Conservation (phyloP, 106 monocot species). For the Agapanthus africanus region DNA sequence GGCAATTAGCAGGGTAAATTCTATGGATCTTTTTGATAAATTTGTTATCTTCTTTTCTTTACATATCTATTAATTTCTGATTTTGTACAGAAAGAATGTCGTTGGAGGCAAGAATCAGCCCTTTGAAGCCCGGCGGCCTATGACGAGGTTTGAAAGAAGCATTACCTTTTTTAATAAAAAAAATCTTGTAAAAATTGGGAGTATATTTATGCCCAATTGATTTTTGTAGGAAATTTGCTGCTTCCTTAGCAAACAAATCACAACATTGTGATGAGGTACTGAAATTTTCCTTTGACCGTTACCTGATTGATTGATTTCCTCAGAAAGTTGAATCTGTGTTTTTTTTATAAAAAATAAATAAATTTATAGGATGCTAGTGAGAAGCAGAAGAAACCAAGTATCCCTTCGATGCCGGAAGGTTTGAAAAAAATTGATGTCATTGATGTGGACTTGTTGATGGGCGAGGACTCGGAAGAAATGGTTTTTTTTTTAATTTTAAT, state of each 20-base stretch:
- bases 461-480: slow-evolving; percentile 1
- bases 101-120: slow-evolving; percentile 16
- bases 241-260: too few species aligned
- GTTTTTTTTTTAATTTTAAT: neutral
- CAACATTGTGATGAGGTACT: slow-evolving; percentile 40
- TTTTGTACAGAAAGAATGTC: slow-evolving; percentile 29
- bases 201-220: neutral
- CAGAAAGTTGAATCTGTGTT: neutral
- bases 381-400: neutral
- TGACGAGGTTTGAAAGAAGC: slow-evolving; percentile 60
- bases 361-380: neutral
- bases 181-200: too few species aligned
- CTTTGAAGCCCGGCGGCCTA: slow-evolving; percentile 32
- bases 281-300: neutral
- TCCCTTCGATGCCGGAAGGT: too few species aligned
- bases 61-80: neutral
- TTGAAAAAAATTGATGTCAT: neutral
- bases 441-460: slow-evolving; percentile 3
- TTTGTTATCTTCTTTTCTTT: neutral
- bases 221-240: slow-evolving; percentile 56
- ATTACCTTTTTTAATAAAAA: too few species aligned
- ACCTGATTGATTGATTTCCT: neutral
- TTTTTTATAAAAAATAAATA: neutral
- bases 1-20: slow-evolving; percentile 38
- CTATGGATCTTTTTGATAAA: neutral